Percentiles rank a stretch among this genome's conserved stretches.
Evolutionary conservation across 2,329 filamentous ascomycete species (phyloP).

Genomic region (Zymoseptoria tritici): DNA sequence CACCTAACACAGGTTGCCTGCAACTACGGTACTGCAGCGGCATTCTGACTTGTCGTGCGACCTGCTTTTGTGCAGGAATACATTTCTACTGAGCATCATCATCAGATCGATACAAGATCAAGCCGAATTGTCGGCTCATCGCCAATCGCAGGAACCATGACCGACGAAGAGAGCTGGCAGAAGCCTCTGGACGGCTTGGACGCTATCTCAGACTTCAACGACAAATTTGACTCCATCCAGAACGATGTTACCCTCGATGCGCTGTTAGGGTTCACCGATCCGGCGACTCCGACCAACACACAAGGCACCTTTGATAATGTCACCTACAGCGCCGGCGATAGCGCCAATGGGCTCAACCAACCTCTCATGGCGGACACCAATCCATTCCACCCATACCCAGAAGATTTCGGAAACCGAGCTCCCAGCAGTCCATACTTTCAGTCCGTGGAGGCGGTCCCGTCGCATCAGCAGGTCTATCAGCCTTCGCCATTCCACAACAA

Average conservation of each 20-base stretch:
- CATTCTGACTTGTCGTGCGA: slow-evolving; percentile 10
- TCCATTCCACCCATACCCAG: slow-evolving; percentile 10
- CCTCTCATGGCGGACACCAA: slow-evolving; percentile 6
- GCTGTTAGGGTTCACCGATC: slow-evolving; percentile 9
- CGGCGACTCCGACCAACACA: slow-evolving; percentile 2
- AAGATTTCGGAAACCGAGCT: slow-evolving; percentile 4
- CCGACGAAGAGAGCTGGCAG: slow-evolving; percentile 10
- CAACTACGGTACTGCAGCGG: slow-evolving; percentile 6
- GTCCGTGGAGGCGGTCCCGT: slow-evolving; percentile 13
- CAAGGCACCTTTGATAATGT: not conserved
- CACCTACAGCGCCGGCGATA: slow-evolving; percentile 1
- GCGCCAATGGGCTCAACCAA: slow-evolving; percentile 10
- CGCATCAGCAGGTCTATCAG: slow-evolving; percentile 7
- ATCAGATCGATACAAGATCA: not conserved
- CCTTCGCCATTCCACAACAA: not conserved
- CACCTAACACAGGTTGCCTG: slow-evolving; percentile 7
- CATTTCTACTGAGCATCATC: not conserved
- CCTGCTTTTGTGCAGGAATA: slow-evolving; percentile 1
- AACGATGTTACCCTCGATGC: slow-evolving; percentile 8
- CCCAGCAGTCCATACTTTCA: slow-evolving; percentile 16
- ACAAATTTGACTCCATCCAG: slow-evolving; percentile 4
- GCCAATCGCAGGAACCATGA: slow-evolving; percentile 8
- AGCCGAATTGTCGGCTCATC: not conserved
- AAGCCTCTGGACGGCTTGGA: slow-evolving; percentile 7
- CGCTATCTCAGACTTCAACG: slow-evolving; percentile 17